Conservation (phyloP, 768 basidiomycete species). For the Serendipita sp. region DNA sequence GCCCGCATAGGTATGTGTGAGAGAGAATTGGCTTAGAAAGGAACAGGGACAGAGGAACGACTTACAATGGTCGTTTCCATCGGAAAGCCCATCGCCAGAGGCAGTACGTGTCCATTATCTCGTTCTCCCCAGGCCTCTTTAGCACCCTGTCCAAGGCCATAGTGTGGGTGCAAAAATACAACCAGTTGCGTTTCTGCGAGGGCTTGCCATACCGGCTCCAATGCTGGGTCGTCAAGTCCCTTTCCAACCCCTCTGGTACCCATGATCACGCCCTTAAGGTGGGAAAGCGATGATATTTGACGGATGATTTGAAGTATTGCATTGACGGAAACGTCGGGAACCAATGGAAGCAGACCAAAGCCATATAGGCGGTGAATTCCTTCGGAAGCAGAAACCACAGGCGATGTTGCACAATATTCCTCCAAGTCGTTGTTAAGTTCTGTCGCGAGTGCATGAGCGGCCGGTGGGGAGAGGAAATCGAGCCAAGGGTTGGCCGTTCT, state of each 20-base stretch:
- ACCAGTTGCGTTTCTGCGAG: slow-evolving; percentile 52
- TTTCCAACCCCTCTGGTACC: slow-evolving; percentile 63
- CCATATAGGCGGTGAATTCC: slow-evolving; percentile 55
- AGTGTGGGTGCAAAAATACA: slow-evolving; percentile 76
- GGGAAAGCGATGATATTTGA: slow-evolving; percentile 46
- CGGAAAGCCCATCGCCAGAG: slow-evolving; percentile 75
- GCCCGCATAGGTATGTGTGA: not conserved
- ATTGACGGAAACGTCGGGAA: slow-evolving; percentile 38
- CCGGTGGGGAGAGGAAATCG: slow-evolving; percentile 58
- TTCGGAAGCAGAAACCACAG: slow-evolving; percentile 21
- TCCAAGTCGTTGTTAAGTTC: slow-evolving; percentile 67
- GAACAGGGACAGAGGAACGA: slow-evolving; percentile 7
- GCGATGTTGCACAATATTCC: slow-evolving; percentile 54
- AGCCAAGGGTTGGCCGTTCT: slow-evolving; percentile 87
- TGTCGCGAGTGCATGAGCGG: slow-evolving; percentile 48
- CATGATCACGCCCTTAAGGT: slow-evolving; percentile 65
- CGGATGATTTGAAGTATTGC: slow-evolving; percentile 46
- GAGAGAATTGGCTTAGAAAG: not conserved
- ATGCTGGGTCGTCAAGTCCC: slow-evolving; percentile 60
- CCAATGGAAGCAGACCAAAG: slow-evolving; percentile 71
- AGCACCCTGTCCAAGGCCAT: slow-evolving; percentile 40
- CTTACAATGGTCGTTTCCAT: slow-evolving; percentile 78
- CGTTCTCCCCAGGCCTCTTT: slow-evolving; percentile 55
- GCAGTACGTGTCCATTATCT: slow-evolving; percentile 75
- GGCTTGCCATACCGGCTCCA: slow-evolving; percentile 73